Evolutionary conservation across 495 filamentous ascomycete genomes (phyloP).

Genomic region (Penicillium diatomitis): DNA sequence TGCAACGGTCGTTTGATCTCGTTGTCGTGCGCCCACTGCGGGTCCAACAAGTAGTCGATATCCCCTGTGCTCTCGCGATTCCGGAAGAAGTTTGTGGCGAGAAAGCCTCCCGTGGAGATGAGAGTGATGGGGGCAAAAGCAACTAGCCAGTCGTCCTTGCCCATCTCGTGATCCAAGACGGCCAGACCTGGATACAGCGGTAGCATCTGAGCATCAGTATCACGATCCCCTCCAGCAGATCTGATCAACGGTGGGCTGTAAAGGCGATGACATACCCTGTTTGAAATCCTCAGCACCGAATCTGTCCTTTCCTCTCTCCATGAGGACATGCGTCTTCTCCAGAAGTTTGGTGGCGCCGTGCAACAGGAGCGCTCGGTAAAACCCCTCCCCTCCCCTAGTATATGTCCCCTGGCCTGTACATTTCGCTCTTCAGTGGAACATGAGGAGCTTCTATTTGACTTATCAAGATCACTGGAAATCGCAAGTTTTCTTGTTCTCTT

Average conservation of each 20-base stretch:
- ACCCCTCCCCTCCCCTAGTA: no score
- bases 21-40: conserved; percentile 17
- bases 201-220: not conserved
- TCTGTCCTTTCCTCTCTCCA: conserved; percentile 7
- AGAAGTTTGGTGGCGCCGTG: no score
- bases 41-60: conserved; percentile 24
- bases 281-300: conserved; percentile 7
- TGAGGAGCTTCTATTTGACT: no score
- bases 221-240: no score
- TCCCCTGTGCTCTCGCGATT: conserved; percentile 24
- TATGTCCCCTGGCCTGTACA: no score
- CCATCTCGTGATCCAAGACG: conserved; percentile 20
- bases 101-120: conserved; percentile 20
- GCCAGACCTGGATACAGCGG: conserved; percentile 11
- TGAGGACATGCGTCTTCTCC: not conserved
- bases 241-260: no score
- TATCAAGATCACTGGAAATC: not conserved
- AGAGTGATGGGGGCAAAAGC: conserved; percentile 27
- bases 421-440: no score
- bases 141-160: conserved; percentile 14
- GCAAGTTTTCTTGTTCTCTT: not conserved
- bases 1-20: conserved; percentile 17
- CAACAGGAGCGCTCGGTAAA: no score
- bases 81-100: conserved; percentile 17
- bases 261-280: not conserved